These are phyloP conservation scores for Nannochloropsis salina DNA, from an alignment of 108 stramenopile genomes.

Conservation along the genomic window DNA sequence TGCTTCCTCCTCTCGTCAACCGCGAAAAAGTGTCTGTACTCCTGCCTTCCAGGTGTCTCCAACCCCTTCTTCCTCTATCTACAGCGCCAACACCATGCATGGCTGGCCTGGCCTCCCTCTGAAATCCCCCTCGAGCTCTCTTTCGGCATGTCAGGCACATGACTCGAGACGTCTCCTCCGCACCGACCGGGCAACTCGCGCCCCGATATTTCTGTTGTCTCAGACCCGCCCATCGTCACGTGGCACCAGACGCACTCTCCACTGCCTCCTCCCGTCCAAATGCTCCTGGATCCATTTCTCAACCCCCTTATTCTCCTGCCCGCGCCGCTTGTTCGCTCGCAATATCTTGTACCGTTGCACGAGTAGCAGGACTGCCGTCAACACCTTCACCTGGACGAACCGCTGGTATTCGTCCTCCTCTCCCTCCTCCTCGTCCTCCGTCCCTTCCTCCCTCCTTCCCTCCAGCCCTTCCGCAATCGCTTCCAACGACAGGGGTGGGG, in stretches of 20 bases:
- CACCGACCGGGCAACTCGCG: too few relatives aligned
- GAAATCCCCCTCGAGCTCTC: too few relatives aligned
- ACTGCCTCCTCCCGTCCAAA: not conserved
- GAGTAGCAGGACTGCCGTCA: not conserved
- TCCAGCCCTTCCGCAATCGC: not conserved
- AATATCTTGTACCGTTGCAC: not conserved
- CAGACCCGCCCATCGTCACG: too few relatives aligned
- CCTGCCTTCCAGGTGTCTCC: too few relatives aligned
- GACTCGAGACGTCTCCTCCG: too few relatives aligned
- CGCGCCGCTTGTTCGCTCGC: not conserved
- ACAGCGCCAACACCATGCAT: too few relatives aligned
- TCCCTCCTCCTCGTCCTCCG: not conserved
- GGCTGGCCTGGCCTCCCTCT: too few relatives aligned
- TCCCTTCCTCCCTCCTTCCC: not conserved
- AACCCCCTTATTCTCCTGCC: not conserved
- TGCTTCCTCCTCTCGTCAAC: too few relatives aligned
- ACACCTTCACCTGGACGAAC: not conserved
- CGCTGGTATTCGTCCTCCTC: slow-evolving; percentile 6
- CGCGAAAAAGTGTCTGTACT: too few relatives aligned
- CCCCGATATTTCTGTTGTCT: too few relatives aligned
- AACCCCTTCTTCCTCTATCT: too few relatives aligned
- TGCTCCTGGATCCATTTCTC: not conserved
- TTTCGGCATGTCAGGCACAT: too few relatives aligned
- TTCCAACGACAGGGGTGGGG: not conserved
- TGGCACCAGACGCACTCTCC: not conserved